These are phyloP conservation scores for Antrodiella citrinella DNA, from an alignment of 768 basidiomycete species.

Conservation along the genomic window DNA sequence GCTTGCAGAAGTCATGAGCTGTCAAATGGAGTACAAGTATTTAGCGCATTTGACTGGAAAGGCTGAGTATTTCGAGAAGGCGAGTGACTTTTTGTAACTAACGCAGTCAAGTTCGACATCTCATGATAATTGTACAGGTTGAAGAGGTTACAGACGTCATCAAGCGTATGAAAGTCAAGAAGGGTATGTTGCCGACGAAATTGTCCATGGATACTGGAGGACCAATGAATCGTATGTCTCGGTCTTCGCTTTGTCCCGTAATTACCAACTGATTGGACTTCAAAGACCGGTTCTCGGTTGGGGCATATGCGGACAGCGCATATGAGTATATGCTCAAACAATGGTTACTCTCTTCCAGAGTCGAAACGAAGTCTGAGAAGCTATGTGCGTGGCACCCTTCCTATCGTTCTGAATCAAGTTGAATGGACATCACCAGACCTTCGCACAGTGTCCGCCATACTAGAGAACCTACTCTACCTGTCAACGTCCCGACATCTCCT, in stretches of 20 bases:
- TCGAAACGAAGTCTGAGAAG: conserved; percentile 52
- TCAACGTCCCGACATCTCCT: conserved; percentile 58
- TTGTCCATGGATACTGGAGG: not conserved
- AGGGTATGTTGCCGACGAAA: not conserved
- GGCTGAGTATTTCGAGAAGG: conserved; percentile 49
- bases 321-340: conserved; percentile 78
- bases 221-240: not conserved
- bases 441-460: conserved; percentile 50
- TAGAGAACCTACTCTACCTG: conserved; percentile 58
- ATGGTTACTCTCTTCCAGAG: conserved; percentile 58
- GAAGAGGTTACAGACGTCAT: not conserved
- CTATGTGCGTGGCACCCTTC: conserved; percentile 46
- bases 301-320: conserved; percentile 43
- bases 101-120: too few relatives aligned
- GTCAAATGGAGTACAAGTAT: conserved; percentile 85
- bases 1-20: conserved; percentile 67
- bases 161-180: not conserved
- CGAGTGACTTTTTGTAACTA: conserved; percentile 10
- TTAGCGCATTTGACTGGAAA: conserved; percentile 77
- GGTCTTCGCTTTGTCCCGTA: not conserved
- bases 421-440: conserved; percentile 37
- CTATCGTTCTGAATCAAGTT: not conserved
- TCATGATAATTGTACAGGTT: conserved; percentile 22
- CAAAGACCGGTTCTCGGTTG: conserved; percentile 15
- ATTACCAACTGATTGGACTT: not conserved